Evolutionary conservation across 352 stramenopile genomes (phyloP).

Genomic region (Phytophthora multivora): DNA sequence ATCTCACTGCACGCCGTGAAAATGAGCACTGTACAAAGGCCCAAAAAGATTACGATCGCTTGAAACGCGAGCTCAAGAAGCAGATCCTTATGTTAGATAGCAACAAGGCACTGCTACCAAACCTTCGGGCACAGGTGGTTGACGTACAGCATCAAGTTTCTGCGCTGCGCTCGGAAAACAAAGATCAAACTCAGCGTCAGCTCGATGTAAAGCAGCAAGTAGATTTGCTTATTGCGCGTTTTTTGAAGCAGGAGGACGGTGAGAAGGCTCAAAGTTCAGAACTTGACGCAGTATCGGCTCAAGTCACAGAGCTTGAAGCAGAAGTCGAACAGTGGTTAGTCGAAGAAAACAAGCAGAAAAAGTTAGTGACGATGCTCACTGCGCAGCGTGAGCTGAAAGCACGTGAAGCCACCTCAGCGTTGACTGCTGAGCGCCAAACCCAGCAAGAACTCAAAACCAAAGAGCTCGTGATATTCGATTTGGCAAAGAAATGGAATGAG

Average conservation of each 20-base stretch:
- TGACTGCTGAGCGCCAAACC: conserved; percentile 83
- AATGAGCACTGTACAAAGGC: conserved; percentile 61
- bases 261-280: conserved; percentile 75
- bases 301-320: conserved; percentile 78
- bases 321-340: conserved; percentile 87
- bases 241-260: conserved; percentile 86
- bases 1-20: conserved; percentile 60
- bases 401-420: conserved; percentile 75
- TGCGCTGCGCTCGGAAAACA: conserved; percentile 69
- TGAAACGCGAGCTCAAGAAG: conserved; percentile 91
- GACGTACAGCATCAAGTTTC: conserved; percentile 77
- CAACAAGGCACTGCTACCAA: conserved; percentile 76
- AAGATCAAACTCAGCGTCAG: conserved; percentile 63
- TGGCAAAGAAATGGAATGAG: conserved; percentile 95
- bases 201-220: conserved; percentile 91
- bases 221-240: conserved; percentile 88
- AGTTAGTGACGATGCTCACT: conserved; percentile 87
- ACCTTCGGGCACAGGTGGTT: conserved; percentile 78
- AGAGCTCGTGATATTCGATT: conserved; percentile 92
- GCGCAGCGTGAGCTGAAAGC: conserved; percentile 92
- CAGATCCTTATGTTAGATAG: conserved; percentile 83
- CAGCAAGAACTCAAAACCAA: conserved; percentile 94
- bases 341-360: conserved; percentile 90
- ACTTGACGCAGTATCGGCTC: conserved; percentile 60
- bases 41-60: conserved; percentile 82